Evolutionary conservation across 305 asterid genomes (phyloP), one percentile per base, ranked within the genome.

Genomic region (Rubia peregrina): DNA sequence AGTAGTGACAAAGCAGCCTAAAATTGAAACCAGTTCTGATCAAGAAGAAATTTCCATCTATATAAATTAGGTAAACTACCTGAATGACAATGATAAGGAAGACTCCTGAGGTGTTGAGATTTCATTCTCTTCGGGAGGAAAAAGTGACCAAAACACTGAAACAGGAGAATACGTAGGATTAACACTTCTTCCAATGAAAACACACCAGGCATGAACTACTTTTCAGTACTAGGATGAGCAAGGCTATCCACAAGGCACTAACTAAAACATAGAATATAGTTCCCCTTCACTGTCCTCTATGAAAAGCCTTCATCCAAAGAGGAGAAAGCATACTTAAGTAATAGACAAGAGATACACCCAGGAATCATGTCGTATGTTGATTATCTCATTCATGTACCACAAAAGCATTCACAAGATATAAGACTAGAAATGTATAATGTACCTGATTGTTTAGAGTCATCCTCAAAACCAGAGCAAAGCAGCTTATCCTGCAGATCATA

Each of bases 71-170:
- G 51, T 63, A 16, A 55, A 63, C 70, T 72, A 91, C 97, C 96
- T 83, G 95, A 89, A 93, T 69, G 96, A 89, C 40, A 88, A 80
- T 49, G 98, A 88, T 21, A 91, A 84, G 51, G 98, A 89, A 65
- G 96, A 87, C 75, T 93, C 96, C 74, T 83, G 83, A 4, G 96
- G 83, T 64, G 95, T 73, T 71, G 90, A 78, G 42, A 80, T 80
- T 57, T 78, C 86, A 55, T 80, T 81, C 76, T 81, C 88, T 76
- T 91, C 86, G 43, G 87, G 68, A 67, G 96, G 96, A 81, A 90
- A 84, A 56, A 93, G 85, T 30, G 96, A 87, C 97, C 97, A 90
- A 75, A 93, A 86, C 76, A 88, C 98, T 93, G 96, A 68, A 81
- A 82, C 66, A 53, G 17, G 67, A 69, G 64, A 74, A 63, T 66